Conservation (phyloP, 345 rosid genomes). For the Linum tenue region DNA sequence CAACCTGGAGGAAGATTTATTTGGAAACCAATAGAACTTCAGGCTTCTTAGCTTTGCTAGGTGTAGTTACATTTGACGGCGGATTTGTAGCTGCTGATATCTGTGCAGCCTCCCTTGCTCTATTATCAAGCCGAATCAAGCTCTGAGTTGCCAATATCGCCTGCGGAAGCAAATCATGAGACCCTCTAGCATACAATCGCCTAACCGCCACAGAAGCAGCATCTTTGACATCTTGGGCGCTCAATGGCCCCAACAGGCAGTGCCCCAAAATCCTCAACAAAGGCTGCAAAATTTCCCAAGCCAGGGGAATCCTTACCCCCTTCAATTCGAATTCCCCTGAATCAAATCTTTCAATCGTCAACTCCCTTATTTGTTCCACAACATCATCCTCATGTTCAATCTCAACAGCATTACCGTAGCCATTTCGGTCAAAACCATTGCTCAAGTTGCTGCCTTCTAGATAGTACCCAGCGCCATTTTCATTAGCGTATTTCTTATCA, state of each 20-base stretch:
- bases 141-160: constrained; percentile 78
- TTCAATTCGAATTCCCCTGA: constrained; percentile 19
- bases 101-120: constrained; percentile 46
- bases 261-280: constrained; percentile 68
- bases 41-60: constrained; percentile 70
- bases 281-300: constrained; percentile 92
- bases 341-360: constrained; percentile 29
- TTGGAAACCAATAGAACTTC: constrained; percentile 81
- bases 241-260: constrained; percentile 76
- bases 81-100: constrained; percentile 19
- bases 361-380: constrained; percentile 30
- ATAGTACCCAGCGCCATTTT: constrained; percentile 18
- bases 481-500: constrained; percentile 16
- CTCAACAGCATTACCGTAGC: neutral
- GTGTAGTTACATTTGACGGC: constrained; percentile 70
- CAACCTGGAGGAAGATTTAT: constrained; percentile 29
- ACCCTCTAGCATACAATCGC: constrained; percentile 76
- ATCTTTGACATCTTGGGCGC: constrained; percentile 62
- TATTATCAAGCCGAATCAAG: constrained; percentile 72
- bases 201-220: constrained; percentile 66
- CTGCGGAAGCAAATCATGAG: constrained; percentile 89
- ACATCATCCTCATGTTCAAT: constrained; percentile 23
- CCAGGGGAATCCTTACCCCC: constrained; percentile 74
- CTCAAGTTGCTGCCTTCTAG: constrained; percentile 17
- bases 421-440: constrained; percentile 11